A percentile compares a stretch with the other conserved stretches of the same genome.
Conservation (phyloP, 176 grass and related monocot species). For the Oryza glumipatula region DNA sequence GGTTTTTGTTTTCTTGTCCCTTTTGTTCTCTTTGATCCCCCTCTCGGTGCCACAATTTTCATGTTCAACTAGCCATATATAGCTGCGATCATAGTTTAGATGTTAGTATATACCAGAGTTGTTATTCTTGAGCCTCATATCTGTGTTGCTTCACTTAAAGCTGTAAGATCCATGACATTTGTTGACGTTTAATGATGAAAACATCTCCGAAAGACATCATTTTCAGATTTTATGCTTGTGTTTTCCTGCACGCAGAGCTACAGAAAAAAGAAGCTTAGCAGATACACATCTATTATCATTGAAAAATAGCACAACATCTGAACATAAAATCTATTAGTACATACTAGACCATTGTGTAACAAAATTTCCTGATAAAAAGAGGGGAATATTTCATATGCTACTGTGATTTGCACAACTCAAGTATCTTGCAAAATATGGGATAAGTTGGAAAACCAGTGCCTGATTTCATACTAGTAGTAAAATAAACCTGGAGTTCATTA, state of each 20-base stretch:
- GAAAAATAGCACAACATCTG: too few species aligned
- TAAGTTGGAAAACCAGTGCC: too few species aligned
- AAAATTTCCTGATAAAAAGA: too few species aligned
- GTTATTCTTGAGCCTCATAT: constrained; percentile 41
- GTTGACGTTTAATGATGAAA: constrained; percentile 16
- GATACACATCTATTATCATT: too few species aligned
- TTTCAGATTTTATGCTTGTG: background rate
- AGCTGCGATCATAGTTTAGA: constrained; percentile 38
- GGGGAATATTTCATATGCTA: too few species aligned
- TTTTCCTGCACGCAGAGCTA: background rate
- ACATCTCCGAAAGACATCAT: background rate
- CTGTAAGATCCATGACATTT: constrained; percentile 25
- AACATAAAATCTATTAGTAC: too few species aligned
- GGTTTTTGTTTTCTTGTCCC: constrained; percentile 10
- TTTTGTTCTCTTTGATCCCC: constrained; percentile 17
- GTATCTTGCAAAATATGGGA: too few species aligned
- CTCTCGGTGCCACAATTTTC: constrained; percentile 32
- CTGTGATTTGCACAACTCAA: too few species aligned
- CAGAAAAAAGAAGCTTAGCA: background rate
- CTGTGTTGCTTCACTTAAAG: constrained; percentile 9
- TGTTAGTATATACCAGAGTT: constrained; percentile 44
- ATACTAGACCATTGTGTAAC: too few species aligned
- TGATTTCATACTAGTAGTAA: too few species aligned
- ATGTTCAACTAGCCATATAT: constrained; percentile 41
- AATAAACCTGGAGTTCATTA: background rate